A percentile compares a stretch with the other conserved stretches of the same genome.
Evolutionary conservation across 306 rosid species (phyloP).

Genomic region (Malus sieversii): DNA sequence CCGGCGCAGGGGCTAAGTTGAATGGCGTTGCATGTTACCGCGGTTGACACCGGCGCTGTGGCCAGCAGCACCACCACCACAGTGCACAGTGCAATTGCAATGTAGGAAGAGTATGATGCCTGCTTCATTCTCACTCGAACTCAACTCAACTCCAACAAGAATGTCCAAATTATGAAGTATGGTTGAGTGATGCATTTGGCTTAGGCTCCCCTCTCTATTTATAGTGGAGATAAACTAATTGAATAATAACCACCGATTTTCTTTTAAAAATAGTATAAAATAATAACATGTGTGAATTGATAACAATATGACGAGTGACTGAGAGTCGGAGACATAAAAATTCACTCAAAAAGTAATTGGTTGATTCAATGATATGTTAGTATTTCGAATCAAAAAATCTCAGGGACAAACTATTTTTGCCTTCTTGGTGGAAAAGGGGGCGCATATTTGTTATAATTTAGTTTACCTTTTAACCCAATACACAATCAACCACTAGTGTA

Average conservation of each 20-base stretch:
- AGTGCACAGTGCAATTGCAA: constrained; percentile 34
- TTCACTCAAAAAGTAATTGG: not conserved
- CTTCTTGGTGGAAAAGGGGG: not conserved
- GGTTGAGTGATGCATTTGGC: constrained; percentile 28
- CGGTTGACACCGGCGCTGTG: constrained; percentile 41
- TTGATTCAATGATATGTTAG: not conserved
- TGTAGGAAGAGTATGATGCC: constrained; percentile 29
- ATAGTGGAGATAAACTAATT: constrained; percentile 24
- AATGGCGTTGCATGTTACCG: constrained; percentile 77
- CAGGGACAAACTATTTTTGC: not conserved
- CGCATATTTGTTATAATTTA: too few species aligned
- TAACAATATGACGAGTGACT: not conserved
- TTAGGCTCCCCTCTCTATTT: constrained; percentile 40
- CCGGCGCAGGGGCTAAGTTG: constrained; percentile 82
- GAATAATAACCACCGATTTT: not conserved
- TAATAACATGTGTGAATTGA: too few species aligned
- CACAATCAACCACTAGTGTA: not conserved
- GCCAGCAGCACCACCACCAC: constrained; percentile 47
- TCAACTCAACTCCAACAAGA: not conserved
- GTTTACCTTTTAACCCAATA: not conserved
- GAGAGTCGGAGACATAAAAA: too few species aligned
- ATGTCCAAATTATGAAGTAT: constrained; percentile 9
- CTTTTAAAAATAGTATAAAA: not conserved
- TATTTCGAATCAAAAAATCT: not conserved
- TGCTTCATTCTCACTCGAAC: constrained; percentile 46